Evolutionary conservation across 371 early-diverging fungal genomes (phyloP), one percentile per base, ranked within the genome.

Genomic region (Mortierella sp.): DNA sequence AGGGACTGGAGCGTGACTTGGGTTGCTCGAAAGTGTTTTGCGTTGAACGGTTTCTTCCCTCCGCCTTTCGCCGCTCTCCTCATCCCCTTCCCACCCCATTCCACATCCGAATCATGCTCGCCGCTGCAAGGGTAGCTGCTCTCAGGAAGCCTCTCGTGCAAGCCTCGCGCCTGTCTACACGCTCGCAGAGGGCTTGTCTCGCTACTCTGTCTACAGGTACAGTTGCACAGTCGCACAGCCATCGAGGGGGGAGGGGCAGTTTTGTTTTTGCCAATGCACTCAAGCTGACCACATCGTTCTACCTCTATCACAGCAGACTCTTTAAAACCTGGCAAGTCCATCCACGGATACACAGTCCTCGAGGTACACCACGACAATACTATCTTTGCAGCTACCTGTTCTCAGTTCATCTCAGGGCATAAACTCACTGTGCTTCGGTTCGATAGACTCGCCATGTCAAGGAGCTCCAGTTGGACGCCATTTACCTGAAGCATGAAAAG

Each of bases 381-480:
- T n/a, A n/a, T n/a, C n/a, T n/a, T n/a, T n/a, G n/a, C n/a, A 28
- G 3, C 10, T 24, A 47, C 14, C 25, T 3, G 2, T 24, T 24
- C 19, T 47, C 24, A 14, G 8, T 22, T 21, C 24, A 47, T n/a
- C 19, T 19, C 4, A 13, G 19, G 17, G 17, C 44, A n/a, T 5
- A 17, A 44, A 10, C 13, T 44, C 17, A 19, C 5, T 48, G 25
- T 7, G 14, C 6, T 50, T 29, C 17, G 12, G 29, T 29, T 29
- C 16, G 27, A 44, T 61, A 76, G 77, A 62, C 61, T 17, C 69
- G 77, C 12, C 77, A 69, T 50, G 48, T 76, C 53, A 76, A 76
- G 40, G 92, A 93, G 60, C 83, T 92, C 27, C 87, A 91, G 61
- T 72, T 92, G 49, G 88, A 87, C 27, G 91, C 90, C 0, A 82